Evolutionary conservation across 192 early-diverging fungal genomes (phyloP).

Genomic region (Phycomyces nitens): DNA sequence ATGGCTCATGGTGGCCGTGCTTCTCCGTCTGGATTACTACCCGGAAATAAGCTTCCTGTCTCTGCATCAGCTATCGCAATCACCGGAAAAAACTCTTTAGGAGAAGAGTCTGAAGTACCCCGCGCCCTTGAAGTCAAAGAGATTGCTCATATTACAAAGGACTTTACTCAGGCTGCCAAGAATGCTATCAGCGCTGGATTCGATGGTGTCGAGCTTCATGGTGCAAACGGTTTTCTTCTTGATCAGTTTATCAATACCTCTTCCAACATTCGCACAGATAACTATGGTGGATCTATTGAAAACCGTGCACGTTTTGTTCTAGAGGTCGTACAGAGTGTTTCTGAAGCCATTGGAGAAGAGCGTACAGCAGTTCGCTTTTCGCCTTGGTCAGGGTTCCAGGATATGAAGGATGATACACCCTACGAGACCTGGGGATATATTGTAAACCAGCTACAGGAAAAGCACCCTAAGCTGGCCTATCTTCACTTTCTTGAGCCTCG

Average conservation of each 20-base stretch:
- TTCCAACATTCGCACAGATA: slow-evolving; percentile 71
- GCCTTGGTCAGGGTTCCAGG: slow-evolving; percentile 26
- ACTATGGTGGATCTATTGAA: slow-evolving; percentile 18
- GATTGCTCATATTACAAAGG: neutral
- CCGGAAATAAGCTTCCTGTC: slow-evolving; percentile 6
- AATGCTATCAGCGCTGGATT: slow-evolving; percentile 78
- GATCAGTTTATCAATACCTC: slow-evolving; percentile 72
- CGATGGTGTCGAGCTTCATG: slow-evolving; percentile 85
- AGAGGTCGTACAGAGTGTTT: slow-evolving; percentile 19
- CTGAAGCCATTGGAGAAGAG: slow-evolving; percentile 12
- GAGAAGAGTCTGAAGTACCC: slow-evolving; percentile 13
- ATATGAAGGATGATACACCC: slow-evolving; percentile 24
- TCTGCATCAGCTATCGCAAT: slow-evolving; percentile 26
- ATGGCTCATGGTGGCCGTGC: slow-evolving; percentile 39
- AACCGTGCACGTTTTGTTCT: slow-evolving; percentile 20
- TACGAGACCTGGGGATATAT: slow-evolving; percentile 28
- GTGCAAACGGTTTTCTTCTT: slow-evolving; percentile 86
- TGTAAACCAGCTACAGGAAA: slow-evolving; percentile 13
- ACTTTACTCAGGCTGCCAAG: slow-evolving; percentile 46
- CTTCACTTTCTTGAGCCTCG: slow-evolving; percentile 30
- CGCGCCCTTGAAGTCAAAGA: slow-evolving; percentile 11
- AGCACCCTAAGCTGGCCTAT: slow-evolving; percentile 25
- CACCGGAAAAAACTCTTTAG: slow-evolving; percentile 2
- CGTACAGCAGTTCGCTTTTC: slow-evolving; percentile 30
- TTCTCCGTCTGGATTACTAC: neutral